phyloP scores from a whole-genome alignment of 192 early-diverging fungal genomes.

The Podila horticola region DNA sequence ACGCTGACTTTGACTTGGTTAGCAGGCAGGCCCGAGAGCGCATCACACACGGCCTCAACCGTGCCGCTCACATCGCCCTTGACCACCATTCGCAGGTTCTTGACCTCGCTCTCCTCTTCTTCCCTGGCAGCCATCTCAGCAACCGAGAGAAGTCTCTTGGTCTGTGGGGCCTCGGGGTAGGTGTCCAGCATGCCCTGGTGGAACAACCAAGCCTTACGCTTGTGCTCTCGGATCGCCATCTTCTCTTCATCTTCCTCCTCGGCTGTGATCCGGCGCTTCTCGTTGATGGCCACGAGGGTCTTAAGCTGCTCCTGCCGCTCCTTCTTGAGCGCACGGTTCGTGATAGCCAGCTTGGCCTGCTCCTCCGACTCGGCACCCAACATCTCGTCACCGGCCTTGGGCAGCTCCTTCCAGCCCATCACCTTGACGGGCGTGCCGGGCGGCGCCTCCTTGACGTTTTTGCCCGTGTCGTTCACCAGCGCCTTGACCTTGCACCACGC shows the following conservation, averaged over 20 bases:
- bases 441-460: constrained; percentile 74
- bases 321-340: constrained; percentile 69
- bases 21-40: constrained; percentile 78
- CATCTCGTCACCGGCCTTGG: constrained; percentile 89
- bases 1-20: constrained; percentile 81
- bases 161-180: constrained; percentile 59
- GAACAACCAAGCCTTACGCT: constrained; percentile 73
- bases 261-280: constrained; percentile 66
- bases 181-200: constrained; percentile 67
- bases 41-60: constrained; percentile 85
- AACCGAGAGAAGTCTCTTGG: constrained; percentile 32
- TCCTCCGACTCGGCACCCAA: constrained; percentile 76
- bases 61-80: constrained; percentile 96
- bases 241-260: constrained; percentile 65
- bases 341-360: constrained; percentile 81
- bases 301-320: constrained; percentile 69
- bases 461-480: constrained; percentile 84
- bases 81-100: constrained; percentile 69
- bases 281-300: constrained; percentile 81
- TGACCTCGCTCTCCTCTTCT: constrained; percentile 53
- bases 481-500: constrained; percentile 88
- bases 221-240: constrained; percentile 58
- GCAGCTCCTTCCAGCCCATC: constrained; percentile 94
- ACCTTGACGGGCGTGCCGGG: constrained; percentile 90
- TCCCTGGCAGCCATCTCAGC: constrained; percentile 48